A percentile compares a stretch with the other conserved stretches of the same genome.
phyloP scores from a whole-genome alignment of 2,329 filamentous ascomycete genomes.

The Curvularia eragrostidis region DNA sequence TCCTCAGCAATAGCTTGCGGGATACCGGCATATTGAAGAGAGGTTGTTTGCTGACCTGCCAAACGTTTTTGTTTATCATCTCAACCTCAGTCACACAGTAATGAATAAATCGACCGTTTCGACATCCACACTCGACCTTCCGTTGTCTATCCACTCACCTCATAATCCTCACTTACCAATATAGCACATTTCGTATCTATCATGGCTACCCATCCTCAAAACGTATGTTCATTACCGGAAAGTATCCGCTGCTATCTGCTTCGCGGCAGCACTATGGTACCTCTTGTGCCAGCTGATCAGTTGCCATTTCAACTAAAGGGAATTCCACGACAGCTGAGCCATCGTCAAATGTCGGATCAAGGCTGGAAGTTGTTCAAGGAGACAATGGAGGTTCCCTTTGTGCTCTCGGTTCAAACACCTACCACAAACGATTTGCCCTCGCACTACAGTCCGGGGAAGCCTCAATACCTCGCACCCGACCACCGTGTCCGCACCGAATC shows the following conservation, averaged over 20 bases:
- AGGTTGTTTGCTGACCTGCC: slow-evolving; percentile 9
- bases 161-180: neutral
- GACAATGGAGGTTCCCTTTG: slow-evolving; percentile 15
- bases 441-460: neutral
- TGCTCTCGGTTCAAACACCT: slow-evolving; percentile 19
- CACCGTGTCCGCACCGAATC: slow-evolving; percentile 20
- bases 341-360: slow-evolving; percentile 32
- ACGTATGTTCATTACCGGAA: slow-evolving; percentile 15
- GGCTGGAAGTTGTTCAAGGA: slow-evolving; percentile 36
- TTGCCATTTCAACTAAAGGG: slow-evolving; percentile 51
- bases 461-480: slow-evolving; percentile 28
- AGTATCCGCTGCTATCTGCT: slow-evolving; percentile 49
- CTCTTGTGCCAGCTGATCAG: slow-evolving; percentile 54
- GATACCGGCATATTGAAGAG: neutral
- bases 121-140: neutral
- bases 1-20: neutral
- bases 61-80: slow-evolving; percentile 23
- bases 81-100: slow-evolving; percentile 11
- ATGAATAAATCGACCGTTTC: slow-evolving; percentile 1
- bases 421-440: neutral
- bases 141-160: neutral
- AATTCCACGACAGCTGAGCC: slow-evolving; percentile 45
- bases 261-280: slow-evolving; percentile 46
- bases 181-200: neutral
- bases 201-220: slow-evolving; percentile 14